Evolutionary conservation across 768 basidiomycete genomes (phyloP).

Genomic region (Hypholoma sublateritium): DNA sequence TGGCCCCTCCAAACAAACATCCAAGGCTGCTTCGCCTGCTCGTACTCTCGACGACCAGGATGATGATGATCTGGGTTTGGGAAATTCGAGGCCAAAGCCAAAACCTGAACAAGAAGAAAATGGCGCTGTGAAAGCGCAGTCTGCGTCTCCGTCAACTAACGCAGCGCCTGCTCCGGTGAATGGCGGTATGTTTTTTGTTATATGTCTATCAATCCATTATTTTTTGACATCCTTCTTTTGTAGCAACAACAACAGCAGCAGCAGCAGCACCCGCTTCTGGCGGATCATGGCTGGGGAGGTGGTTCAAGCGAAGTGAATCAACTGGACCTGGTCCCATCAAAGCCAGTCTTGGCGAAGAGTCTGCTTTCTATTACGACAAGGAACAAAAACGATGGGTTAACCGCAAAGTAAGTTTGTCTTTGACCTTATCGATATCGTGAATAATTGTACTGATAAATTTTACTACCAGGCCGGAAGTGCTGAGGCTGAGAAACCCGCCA

Average conservation of each 20-base stretch:
- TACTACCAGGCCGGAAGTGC: conserved; percentile 54
- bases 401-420: conserved; percentile 62
- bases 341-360: conserved; percentile 93
- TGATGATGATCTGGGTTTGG: conserved; percentile 89
- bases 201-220: neutral
- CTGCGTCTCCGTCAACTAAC: conserved; percentile 3
- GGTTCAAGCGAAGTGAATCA: conserved; percentile 71
- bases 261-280: conserved; percentile 13
- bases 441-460: neutral
- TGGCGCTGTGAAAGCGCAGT: conserved; percentile 21
- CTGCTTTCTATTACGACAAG: conserved; percentile 87
- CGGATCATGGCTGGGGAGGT: conserved; percentile 79
- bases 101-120: conserved; percentile 28
- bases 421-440: neutral
- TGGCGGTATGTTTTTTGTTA: conserved; percentile 13
- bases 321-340: conserved; percentile 68
- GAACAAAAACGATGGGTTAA: conserved; percentile 97
- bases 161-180: conserved; percentile 17
- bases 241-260: conserved; percentile 12
- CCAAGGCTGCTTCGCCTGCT: conserved; percentile 10
- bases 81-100: conserved; percentile 58
- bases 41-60: conserved; percentile 52
- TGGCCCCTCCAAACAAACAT: conserved; percentile 23
- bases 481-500: conserved; percentile 50
- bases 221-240: neutral